A percentile compares a stretch with the other conserved stretches of the same genome.
These are phyloP conservation scores for Fusarium cyanostomum DNA, from an alignment of 2,329 filamentous ascomycete genomes.

Conservation along the genomic window DNA sequence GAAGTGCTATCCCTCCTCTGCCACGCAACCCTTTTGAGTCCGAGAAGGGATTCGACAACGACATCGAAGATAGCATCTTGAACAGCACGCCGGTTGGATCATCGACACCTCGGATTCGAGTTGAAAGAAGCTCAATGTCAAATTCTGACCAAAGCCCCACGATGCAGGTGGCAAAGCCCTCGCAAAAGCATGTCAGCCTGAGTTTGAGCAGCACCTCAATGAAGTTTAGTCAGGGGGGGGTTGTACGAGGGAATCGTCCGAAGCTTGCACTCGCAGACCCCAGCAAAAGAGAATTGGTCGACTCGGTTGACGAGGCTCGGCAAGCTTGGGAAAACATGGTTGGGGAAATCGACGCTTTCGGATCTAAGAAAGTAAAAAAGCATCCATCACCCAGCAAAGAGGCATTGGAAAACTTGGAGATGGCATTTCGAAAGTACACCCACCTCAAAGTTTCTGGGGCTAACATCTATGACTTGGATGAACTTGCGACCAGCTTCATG, in stretches of 20 bases:
- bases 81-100: conserved; percentile 48
- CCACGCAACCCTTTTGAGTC: conserved; percentile 46
- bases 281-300: conserved; percentile 2
- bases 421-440: conserved; percentile 48
- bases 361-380: conserved; percentile 49
- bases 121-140: conserved; percentile 28
- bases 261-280: background rate
- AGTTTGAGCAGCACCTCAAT: background rate
- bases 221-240: background rate
- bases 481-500: conserved; percentile 41
- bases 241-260: background rate
- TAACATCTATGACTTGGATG: conserved; percentile 41
- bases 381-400: conserved; percentile 57
- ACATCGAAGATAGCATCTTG: conserved; percentile 53
- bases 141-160: conserved; percentile 26
- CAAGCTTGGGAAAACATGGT: conserved; percentile 2
- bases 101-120: conserved; percentile 50
- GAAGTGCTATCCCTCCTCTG: conserved; percentile 1
- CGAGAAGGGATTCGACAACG: conserved; percentile 50
- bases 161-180: conserved; percentile 1
- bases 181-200: conserved; percentile 4
- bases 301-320: conserved; percentile 17
- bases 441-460: conserved; percentile 29
- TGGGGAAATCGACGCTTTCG: background rate
- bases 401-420: conserved; percentile 51